Evolutionary conservation across 305 asterid species (phyloP).

Genomic region (Fraxinus velutina): DNA sequence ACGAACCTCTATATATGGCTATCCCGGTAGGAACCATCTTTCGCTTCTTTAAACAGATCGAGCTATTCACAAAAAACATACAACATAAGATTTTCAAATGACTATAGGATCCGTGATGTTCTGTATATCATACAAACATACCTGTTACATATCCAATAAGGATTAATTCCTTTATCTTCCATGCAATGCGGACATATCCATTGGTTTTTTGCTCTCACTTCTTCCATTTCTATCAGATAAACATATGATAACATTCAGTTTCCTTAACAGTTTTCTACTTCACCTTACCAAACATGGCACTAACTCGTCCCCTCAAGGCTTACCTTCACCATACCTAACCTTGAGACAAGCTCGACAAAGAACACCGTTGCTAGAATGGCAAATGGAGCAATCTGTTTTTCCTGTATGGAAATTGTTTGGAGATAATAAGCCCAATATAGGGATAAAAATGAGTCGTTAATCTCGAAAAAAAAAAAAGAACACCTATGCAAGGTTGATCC

Average conservation of each 20-base stretch:
- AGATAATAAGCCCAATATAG: background rate
- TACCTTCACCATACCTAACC: constrained; percentile 83
- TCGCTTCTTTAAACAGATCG: constrained; percentile 65
- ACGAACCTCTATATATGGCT: constrained; percentile 67
- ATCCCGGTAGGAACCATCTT: constrained; percentile 77
- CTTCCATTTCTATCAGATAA: constrained; percentile 60
- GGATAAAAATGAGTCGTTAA: constrained; percentile 2
- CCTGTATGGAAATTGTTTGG: constrained; percentile 40
- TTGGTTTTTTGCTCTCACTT: constrained; percentile 54
- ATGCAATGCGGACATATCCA: constrained; percentile 81
- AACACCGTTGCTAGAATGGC: constrained; percentile 69
- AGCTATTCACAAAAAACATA: constrained; percentile 35
- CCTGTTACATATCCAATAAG: constrained; percentile 93
- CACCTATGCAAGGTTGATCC: constrained; percentile 67
- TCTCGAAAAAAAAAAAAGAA: constrained; percentile 5
- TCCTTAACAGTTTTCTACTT: background rate
- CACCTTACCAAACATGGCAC: background rate
- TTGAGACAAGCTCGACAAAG: constrained; percentile 81
- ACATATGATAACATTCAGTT: constrained; percentile 3
- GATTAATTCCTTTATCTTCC: constrained; percentile 61
- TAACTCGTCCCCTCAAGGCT: constrained; percentile 10
- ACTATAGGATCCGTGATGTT: background rate
- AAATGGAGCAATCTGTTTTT: constrained; percentile 72
- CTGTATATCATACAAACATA: constrained; percentile 18
- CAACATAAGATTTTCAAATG: background rate